Percentiles rank a stretch among this genome's conserved stretches.
phyloP scores from a whole-genome alignment of 257 asterid genomes.

The Galeopsis tetrahit region DNA sequence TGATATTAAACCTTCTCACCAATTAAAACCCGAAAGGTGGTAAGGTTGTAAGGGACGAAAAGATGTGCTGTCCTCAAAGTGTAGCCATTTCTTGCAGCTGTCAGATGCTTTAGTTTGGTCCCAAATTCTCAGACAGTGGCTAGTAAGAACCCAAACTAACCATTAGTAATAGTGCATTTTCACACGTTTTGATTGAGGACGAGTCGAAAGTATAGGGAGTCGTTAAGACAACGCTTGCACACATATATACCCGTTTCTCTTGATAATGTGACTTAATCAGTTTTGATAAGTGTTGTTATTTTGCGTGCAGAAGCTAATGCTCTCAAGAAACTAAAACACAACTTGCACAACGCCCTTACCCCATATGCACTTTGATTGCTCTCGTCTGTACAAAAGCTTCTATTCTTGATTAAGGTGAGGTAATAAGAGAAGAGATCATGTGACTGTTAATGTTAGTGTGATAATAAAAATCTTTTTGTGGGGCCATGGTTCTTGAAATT shows the following conservation, averaged over 20 bases:
- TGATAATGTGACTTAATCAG: not conserved
- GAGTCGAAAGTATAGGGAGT: not conserved
- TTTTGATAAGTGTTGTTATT: constrained; percentile 20
- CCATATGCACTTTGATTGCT: constrained; percentile 37
- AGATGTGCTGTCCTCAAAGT: constrained; percentile 29
- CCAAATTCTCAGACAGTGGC: constrained; percentile 39
- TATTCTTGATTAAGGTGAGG: constrained; percentile 22
- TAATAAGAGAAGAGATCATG: constrained; percentile 33
- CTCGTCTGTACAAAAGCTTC: constrained; percentile 34
- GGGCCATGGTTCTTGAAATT: constrained; percentile 29
- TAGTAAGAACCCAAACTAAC: constrained; percentile 24
- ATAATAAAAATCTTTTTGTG: not conserved
- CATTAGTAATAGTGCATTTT: constrained; percentile 23
- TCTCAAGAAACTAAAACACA: constrained; percentile 35
- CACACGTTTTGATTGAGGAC: constrained; percentile 24
- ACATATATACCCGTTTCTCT: not conserved
- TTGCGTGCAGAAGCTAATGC: constrained; percentile 26
- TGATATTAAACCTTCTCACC: constrained; percentile 53
- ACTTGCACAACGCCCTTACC: constrained; percentile 31
- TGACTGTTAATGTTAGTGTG: constrained; percentile 7
- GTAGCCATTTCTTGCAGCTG: constrained; percentile 40
- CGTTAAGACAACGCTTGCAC: not conserved
- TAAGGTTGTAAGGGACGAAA: constrained; percentile 28
- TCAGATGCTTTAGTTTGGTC: constrained; percentile 42
- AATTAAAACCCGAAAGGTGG: constrained; percentile 41